Evolutionary conservation across 2,329 filamentous ascomycete species (phyloP).

Genomic region (Zymoseptoria tritici): DNA sequence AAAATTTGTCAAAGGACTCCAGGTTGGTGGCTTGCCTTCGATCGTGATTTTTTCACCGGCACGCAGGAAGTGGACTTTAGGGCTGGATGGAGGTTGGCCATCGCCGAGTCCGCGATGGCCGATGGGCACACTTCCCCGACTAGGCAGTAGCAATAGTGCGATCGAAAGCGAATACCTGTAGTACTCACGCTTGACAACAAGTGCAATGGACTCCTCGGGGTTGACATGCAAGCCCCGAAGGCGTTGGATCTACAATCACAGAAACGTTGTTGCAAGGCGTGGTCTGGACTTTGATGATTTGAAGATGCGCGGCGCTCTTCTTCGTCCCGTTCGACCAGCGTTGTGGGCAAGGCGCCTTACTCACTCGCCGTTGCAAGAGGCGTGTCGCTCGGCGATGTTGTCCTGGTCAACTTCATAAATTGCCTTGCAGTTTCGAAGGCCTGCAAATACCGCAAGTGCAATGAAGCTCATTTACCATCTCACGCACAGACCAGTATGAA

Average conservation of each 20-base stretch:
- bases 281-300: neutral
- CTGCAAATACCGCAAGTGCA: too few species aligned
- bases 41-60: neutral
- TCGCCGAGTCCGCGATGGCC: neutral
- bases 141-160: neutral
- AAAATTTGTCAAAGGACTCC: neutral
- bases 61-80: neutral
- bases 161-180: neutral
- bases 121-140: neutral
- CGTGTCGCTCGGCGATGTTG: neutral
- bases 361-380: neutral
- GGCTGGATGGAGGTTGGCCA: neutral
- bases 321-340: neutral
- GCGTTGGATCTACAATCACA: neutral
- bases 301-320: neutral
- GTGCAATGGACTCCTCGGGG: neutral
- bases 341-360: neutral
- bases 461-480: too few species aligned
- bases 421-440: neutral
- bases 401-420: neutral
- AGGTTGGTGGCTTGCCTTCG: neutral
- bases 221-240: neutral
- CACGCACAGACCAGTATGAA: too few species aligned
- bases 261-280: neutral
- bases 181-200: neutral